phyloP scores from a whole-genome alignment of 495 filamentous ascomycete species.

The Talaromyces ruber region DNA sequence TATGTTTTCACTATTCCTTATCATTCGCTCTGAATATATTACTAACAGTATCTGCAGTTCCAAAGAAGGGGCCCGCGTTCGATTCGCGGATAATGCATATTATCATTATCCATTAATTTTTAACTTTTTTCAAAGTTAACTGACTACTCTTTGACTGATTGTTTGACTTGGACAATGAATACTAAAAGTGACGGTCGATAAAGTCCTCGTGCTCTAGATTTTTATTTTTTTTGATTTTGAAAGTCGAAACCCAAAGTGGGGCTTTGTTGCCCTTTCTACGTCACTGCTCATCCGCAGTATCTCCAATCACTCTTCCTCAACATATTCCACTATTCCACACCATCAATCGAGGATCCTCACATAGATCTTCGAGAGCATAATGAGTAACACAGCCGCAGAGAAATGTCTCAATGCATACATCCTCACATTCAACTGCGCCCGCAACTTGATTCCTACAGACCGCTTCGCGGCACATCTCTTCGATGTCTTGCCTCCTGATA shows the following conservation, averaged over 20 bases:
- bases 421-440: slow-evolving; percentile 85
- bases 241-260: background rate
- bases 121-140: background rate
- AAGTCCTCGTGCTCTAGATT: too few species aligned
- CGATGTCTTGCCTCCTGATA: slow-evolving; percentile 49
- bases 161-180: too few species aligned
- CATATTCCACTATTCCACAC: background rate
- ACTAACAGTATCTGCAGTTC: background rate
- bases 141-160: too few species aligned
- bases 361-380: background rate
- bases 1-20: too few species aligned
- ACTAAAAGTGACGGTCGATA: too few species aligned
- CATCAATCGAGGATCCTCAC: background rate
- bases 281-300: background rate
- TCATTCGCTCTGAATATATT: too few species aligned
- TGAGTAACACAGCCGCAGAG: background rate
- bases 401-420: slow-evolving; percentile 53
- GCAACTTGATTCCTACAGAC: slow-evolving; percentile 51
- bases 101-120: background rate
- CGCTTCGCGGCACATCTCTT: slow-evolving; percentile 66
- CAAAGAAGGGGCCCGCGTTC: background rate
- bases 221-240: background rate
- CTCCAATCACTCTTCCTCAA: background rate
- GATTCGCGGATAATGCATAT: background rate
- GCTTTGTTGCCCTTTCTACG: background rate